phyloP scores from a whole-genome alignment of 169 alveolate genomes.

The Eimeria sp. region DNA sequence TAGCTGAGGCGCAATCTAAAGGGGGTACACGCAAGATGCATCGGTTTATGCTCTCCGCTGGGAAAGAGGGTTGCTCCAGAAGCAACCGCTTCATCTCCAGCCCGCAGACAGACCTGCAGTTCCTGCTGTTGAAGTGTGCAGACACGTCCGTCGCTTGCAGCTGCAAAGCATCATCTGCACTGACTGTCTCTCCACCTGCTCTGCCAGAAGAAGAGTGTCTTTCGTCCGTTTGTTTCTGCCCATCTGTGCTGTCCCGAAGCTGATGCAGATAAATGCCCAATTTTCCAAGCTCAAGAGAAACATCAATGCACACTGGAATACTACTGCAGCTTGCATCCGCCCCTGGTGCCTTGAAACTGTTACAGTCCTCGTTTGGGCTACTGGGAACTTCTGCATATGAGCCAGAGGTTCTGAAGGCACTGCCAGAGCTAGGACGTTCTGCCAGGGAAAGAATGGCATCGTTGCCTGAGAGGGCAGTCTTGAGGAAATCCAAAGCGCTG shows the following conservation, averaged over 20 bases:
- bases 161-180: constrained; percentile 4
- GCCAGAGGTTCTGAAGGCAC: not conserved
- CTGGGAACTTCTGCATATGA: not conserved
- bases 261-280: not conserved
- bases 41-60: constrained; percentile 25
- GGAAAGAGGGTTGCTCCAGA: constrained; percentile 43
- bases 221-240: not conserved
- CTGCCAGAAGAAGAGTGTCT: not conserved
- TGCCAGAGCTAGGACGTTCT: not conserved
- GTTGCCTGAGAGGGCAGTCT: not conserved
- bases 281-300: constrained; percentile 8
- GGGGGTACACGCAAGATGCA: constrained; percentile 30
- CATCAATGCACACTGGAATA: constrained; percentile 9
- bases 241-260: not conserved
- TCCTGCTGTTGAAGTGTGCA: constrained; percentile 1
- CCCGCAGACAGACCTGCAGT: not conserved
- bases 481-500: constrained; percentile 24
- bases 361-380: not conserved
- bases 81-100: constrained; percentile 47
- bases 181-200: not conserved
- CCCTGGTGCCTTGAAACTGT: not conserved
- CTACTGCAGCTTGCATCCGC: not conserved
- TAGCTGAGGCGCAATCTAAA: not conserved
- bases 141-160: constrained; percentile 18
- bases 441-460: not conserved